phyloP scores from a whole-genome alignment of 306 rosid genomes.

The Cucumis melo region DNA sequence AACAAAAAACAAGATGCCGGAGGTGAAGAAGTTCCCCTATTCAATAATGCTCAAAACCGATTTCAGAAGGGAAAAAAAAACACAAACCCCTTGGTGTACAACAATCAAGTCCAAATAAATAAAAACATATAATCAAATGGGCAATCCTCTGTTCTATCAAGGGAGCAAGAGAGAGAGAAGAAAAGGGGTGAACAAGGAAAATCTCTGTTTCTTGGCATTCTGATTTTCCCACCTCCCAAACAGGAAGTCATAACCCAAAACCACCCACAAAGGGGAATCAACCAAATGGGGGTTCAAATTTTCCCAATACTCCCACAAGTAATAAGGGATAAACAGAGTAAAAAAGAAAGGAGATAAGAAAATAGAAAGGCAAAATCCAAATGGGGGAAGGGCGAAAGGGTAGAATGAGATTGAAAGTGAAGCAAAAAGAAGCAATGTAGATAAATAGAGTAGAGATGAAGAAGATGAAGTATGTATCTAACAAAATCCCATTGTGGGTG shows the following conservation, averaged over 20 bases:
- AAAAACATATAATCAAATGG: conserved; percentile 15
- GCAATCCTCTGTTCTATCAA: conserved; percentile 20
- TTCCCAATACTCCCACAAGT: conserved; percentile 3
- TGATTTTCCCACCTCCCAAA: conserved; percentile 24
- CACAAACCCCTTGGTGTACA: background rate
- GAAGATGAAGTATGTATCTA: conserved; percentile 12
- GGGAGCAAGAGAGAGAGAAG: conserved; percentile 18
- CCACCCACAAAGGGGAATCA: conserved; percentile 4
- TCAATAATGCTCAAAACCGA: background rate
- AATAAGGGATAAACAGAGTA: background rate
- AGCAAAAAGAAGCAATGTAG: conserved; percentile 38
- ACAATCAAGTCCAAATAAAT: background rate
- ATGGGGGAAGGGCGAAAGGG: conserved; percentile 9
- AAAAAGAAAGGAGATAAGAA: conserved; percentile 10
- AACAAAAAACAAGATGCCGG: too few relatives aligned
- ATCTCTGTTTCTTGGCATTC: conserved; percentile 22
- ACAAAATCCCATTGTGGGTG: conserved; percentile 50
- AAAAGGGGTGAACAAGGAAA: conserved; percentile 16
- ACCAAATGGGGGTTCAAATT: background rate
- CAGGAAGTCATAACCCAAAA: background rate
- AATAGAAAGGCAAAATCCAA: conserved; percentile 16
- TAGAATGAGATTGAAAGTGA: conserved; percentile 20
- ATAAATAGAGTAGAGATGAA: conserved; percentile 11
- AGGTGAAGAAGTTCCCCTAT: background rate
- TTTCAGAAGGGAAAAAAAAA: background rate